These are phyloP conservation scores for Schoenoplectus triqueter DNA, from an alignment of 202 grass and related monocot genomes.

Conservation along the genomic window DNA sequence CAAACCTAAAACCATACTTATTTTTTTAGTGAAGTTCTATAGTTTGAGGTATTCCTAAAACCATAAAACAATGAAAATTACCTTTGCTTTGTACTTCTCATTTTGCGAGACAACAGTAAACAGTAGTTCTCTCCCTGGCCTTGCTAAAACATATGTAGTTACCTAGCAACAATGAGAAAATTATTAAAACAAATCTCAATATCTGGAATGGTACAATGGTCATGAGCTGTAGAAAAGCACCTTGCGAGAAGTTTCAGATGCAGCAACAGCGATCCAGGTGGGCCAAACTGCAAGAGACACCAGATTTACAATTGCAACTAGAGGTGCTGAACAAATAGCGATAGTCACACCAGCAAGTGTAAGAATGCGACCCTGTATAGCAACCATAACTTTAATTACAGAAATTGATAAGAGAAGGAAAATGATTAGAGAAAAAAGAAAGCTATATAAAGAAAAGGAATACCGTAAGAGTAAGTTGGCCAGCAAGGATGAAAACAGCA, in stretches of 20 bases:
- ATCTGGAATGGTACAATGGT: not conserved
- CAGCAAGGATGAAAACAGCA: constrained; percentile 90
- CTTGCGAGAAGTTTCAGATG: constrained; percentile 86
- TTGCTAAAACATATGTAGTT: constrained; percentile 87
- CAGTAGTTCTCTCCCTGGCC: constrained; percentile 88
- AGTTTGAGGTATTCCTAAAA: constrained; percentile 13
- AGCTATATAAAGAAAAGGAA: constrained; percentile 22
- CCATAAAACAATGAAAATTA: constrained; percentile 32
- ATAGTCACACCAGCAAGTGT: constrained; percentile 78
- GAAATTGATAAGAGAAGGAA: constrained; percentile 12
- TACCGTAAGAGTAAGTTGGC: constrained; percentile 98
- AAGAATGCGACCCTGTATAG: constrained; percentile 75
- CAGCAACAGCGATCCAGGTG: constrained; percentile 81
- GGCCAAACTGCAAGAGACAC: constrained; percentile 83
- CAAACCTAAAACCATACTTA: constrained; percentile 55
- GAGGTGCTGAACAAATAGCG: constrained; percentile 78
- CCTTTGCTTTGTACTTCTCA: constrained; percentile 98
- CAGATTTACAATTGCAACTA: constrained; percentile 72
- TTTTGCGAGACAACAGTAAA: constrained; percentile 94
- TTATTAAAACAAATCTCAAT: constrained; percentile 4
- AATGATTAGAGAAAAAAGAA: constrained; percentile 1
- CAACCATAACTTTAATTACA: not conserved
- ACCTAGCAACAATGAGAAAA: constrained; percentile 48
- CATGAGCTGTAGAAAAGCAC: constrained; percentile 40
- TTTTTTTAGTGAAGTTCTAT: not conserved